Evolutionary conservation across 1,139 yeast species (phyloP).

Genomic region (Blastobotrys serpentis): DNA sequence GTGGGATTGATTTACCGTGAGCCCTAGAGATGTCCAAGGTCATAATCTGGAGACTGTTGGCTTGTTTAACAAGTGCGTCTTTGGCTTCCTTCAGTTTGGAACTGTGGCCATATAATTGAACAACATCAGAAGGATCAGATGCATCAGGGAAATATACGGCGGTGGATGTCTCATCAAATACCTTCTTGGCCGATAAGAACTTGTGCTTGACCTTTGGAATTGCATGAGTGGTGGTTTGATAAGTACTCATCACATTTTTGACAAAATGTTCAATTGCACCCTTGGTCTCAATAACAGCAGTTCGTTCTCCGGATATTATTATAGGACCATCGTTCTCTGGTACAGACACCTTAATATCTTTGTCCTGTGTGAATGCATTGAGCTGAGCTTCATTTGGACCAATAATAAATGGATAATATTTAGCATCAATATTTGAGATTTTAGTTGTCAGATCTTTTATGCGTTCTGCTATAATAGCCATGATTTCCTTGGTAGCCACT

Average conservation of each 20-base stretch:
- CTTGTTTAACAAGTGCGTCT: constrained; percentile 51
- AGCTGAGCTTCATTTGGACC: constrained; percentile 10
- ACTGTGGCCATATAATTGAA: constrained; percentile 62
- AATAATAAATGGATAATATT: constrained; percentile 35
- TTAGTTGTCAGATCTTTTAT: constrained; percentile 38
- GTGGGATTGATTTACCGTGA: constrained; percentile 73
- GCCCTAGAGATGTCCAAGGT: constrained; percentile 81
- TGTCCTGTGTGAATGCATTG: constrained; percentile 18
- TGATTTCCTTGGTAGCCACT: constrained; percentile 67
- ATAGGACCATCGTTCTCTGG: constrained; percentile 36
- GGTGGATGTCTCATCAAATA: constrained; percentile 50
- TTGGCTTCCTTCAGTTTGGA: constrained; percentile 61
- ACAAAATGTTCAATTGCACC: constrained; percentile 49
- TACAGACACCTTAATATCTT: constrained; percentile 39
- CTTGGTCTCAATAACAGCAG: constrained; percentile 52
- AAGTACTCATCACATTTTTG: constrained; percentile 39
- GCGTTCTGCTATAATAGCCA: constrained; percentile 72
- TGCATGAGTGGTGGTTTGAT: constrained; percentile 39
- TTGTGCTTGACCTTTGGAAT: constrained; percentile 55
- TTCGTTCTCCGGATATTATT: constrained; percentile 65
- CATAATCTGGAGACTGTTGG: constrained; percentile 58
- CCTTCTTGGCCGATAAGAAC: constrained; percentile 43
- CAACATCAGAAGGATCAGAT: constrained; percentile 41
- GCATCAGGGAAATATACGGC: constrained; percentile 57
- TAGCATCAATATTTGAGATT: constrained; percentile 41